phyloP scores from a whole-genome alignment of 768 basidiomycete genomes.

The Russula ochroleuca region DNA sequence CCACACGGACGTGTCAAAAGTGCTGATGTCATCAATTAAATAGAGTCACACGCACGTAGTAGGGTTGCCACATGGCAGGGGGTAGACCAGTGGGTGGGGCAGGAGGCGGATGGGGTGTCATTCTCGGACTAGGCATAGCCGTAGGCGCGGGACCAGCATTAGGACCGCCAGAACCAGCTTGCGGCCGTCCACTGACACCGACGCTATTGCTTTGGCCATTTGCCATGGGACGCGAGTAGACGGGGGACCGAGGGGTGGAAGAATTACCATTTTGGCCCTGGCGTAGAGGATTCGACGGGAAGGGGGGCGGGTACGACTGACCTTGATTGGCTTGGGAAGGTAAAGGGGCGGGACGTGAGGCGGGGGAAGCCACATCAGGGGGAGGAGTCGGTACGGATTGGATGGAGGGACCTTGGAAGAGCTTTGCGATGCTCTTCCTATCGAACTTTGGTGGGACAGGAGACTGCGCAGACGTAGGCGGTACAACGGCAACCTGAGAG shows the following conservation, averaged over 20 bases:
- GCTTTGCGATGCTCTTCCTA: conserved; percentile 54
- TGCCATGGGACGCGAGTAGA: conserved; percentile 53
- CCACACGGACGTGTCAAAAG: conserved; percentile 15
- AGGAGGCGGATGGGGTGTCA: conserved; percentile 55
- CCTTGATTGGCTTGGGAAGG: conserved; percentile 38
- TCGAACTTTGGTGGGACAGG: conserved; percentile 37
- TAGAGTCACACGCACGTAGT: conserved; percentile 51
- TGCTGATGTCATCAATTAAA: conserved; percentile 15
- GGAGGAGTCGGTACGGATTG: conserved; percentile 25
- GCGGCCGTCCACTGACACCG: conserved; percentile 39
- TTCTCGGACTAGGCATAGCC: conserved; percentile 62
- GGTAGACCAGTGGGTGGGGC: conserved; percentile 49
- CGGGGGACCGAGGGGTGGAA: conserved; percentile 53
- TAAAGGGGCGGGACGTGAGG: conserved; percentile 49
- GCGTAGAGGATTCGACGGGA: conserved; percentile 19
- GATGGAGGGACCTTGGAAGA: conserved; percentile 50
- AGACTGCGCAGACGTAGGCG: conserved; percentile 27
- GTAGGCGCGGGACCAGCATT: conserved; percentile 40
- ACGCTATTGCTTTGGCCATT: conserved; percentile 46
- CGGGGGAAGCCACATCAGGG: conserved; percentile 36
- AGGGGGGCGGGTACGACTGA: conserved; percentile 21
- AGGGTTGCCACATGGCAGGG: conserved; percentile 42
- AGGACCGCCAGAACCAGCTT: conserved; percentile 41
- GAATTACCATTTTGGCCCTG: conserved; percentile 26
- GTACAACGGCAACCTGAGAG: conserved; percentile 21